A percentile compares a stretch with the other conserved stretches of the same genome.
These are phyloP conservation scores for Candida piceae DNA, from an alignment of 805 yeast species.

Conservation along the genomic window DNA sequence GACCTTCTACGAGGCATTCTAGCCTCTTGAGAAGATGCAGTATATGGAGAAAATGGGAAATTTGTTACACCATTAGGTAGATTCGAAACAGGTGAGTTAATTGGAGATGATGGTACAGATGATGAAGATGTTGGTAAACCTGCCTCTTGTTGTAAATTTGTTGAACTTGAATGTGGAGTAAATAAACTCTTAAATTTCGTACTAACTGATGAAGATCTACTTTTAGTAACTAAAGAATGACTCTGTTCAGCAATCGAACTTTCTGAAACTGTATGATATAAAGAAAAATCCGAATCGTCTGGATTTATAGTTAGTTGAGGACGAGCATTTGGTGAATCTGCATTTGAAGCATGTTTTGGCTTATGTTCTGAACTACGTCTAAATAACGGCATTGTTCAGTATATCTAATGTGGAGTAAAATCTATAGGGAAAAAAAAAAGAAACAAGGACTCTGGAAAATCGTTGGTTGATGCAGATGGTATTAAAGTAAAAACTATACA, in stretches of 20 bases:
- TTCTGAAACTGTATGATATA: slow-evolving; percentile 19
- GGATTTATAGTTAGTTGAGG: slow-evolving; percentile 14
- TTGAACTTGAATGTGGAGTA: slow-evolving; percentile 17
- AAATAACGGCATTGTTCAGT: slow-evolving; percentile 17
- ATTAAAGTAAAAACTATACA: too few relatives aligned
- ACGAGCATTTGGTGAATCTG: slow-evolving; percentile 10
- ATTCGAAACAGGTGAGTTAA: too few relatives aligned
- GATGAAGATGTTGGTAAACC: slow-evolving; percentile 1
- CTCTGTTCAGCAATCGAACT: slow-evolving; percentile 17
- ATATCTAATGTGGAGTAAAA: too few relatives aligned
- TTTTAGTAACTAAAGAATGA: slow-evolving; percentile 12
- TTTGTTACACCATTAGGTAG: too few relatives aligned
- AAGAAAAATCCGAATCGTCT: slow-evolving; percentile 23
- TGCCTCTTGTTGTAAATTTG: slow-evolving; percentile 11
- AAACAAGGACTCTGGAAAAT: too few relatives aligned
- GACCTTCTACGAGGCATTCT: slow-evolving; percentile 2
- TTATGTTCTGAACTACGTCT: slow-evolving; percentile 10
- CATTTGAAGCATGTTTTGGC: slow-evolving; percentile 3
- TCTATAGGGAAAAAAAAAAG: too few relatives aligned
- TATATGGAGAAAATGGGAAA: not conserved
- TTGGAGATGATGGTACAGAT: not conserved
- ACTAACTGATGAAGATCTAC: slow-evolving; percentile 25
- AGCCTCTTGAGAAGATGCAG: slow-evolving; percentile 10
- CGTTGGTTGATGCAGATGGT: too few relatives aligned
- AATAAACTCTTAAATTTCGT: slow-evolving; percentile 28